These are phyloP conservation scores for Rhizoclosmatium globosum DNA, from an alignment of 192 early-diverging fungal species.

Conservation along the genomic window DNA sequence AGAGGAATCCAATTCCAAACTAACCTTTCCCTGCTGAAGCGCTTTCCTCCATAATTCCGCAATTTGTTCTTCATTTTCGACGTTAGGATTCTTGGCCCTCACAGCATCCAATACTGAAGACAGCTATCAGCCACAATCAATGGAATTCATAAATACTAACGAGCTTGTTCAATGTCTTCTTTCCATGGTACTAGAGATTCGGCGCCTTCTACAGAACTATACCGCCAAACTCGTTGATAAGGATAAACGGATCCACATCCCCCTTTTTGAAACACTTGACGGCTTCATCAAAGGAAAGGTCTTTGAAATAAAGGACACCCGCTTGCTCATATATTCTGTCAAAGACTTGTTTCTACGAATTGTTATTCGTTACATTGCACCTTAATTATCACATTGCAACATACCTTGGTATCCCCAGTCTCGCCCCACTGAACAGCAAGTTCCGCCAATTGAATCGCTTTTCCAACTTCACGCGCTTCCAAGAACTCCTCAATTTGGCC, in stretches of 20 bases:
- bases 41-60: conserved; percentile 53
- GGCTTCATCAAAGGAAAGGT: conserved; percentile 75
- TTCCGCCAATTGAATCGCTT: conserved; percentile 69
- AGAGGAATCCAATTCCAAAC: neutral
- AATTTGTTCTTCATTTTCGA: conserved; percentile 44
- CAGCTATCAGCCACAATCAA: neutral
- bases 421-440: conserved; percentile 58
- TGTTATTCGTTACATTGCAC: too few species aligned
- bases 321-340: conserved; percentile 63
- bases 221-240: conserved; percentile 50
- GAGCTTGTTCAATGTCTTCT: conserved; percentile 1
- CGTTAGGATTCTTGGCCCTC: conserved; percentile 55
- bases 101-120: conserved; percentile 31
- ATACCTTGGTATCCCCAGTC: conserved; percentile 52
- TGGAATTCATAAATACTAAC: neutral
- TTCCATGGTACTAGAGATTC: conserved; percentile 6
- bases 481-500: conserved; percentile 63
- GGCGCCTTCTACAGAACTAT: neutral
- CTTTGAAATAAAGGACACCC: conserved; percentile 67
- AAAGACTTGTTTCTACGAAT: conserved; percentile 27
- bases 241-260: conserved; percentile 64
- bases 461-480: conserved; percentile 62
- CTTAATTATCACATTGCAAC: neutral
- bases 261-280: conserved; percentile 68
- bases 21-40: conserved; percentile 63